Evolutionary conservation across 2,329 filamentous ascomycete genomes (phyloP), one percentile per base, ranked within the genome.

Genomic region (Neoarthrinium moseri): DNA sequence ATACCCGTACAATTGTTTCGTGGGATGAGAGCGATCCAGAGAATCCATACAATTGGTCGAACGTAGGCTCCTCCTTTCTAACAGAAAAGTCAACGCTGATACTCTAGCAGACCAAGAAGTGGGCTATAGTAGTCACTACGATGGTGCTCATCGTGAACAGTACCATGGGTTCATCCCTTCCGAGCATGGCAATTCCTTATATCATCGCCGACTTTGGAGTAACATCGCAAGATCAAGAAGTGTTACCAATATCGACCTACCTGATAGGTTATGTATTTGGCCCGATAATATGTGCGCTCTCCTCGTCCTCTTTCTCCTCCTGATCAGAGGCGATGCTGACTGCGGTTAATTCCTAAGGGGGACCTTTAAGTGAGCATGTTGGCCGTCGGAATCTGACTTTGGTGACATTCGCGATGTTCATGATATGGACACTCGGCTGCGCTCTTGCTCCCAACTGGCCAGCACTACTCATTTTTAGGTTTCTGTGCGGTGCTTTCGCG

Each of bases 111-210:
- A 54, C 54, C 40, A 80, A 73, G 55, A 87, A 87, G 58, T 52
- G 65, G 2, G 65, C 69, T 29, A 72, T 87, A 5, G 57, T 84
- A 2, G 56, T 79, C 21, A 71, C 78, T 1, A 75, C 76, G 2
- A 80, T 82, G 65, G 60, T 77, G 51, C 72, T 77, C 43, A 82
- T 87, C 34, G 70, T 86, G 59, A 89, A 89, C 61, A 82, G 77
- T 21, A 87, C 84, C 8, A 79, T 88, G 65, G 80, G 78, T 2
- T 85, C 79, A 33, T 73, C 82, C 0, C 69, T 89, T 5, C 81
- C 84, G 1, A 80, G 81, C 45, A 84, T 84, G 61, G 80, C 81
- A 12, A 73, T 82, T 2, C 71, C 76, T 3, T 75, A 72, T 42
- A 84, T 87, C 37, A 68, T 74, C 3, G 59, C 64, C 3, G 71